Conservation (phyloP, 164 flowering plant species). For the Magnolia sinica region DNA sequence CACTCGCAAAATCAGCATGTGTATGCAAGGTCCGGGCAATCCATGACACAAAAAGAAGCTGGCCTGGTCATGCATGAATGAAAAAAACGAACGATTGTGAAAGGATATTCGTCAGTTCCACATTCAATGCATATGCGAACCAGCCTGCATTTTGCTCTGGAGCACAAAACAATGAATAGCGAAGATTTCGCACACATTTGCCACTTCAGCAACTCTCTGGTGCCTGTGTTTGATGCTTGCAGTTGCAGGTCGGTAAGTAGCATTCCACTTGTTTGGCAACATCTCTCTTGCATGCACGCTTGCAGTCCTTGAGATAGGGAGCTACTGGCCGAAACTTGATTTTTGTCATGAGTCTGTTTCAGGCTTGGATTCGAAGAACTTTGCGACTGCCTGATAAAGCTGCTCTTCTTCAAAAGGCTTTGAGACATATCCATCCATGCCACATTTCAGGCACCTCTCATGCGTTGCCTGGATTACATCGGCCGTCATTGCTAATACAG, state of each 20-base stretch:
- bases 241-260: background rate
- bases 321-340: too few species aligned
- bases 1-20: background rate
- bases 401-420: slow-evolving; percentile 89
- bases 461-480: slow-evolving; percentile 90
- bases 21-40: background rate
- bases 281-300: background rate
- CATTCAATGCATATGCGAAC: background rate
- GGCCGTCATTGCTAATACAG: slow-evolving; percentile 94
- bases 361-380: slow-evolving; percentile 59
- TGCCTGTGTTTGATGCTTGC: background rate
- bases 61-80: background rate
- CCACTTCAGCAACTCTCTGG: background rate
- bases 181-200: background rate
- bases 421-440: slow-evolving; percentile 96
- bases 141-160: background rate
- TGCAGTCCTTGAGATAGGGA: background rate
- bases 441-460: slow-evolving; percentile 70
- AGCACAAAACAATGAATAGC: background rate
- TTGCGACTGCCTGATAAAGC: slow-evolving; percentile 76
- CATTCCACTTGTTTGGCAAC: background rate
- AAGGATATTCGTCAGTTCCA: background rate
- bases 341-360: slow-evolving; percentile 7
- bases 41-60: background rate
- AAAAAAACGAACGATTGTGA: background rate